Percentiles rank a stretch among this genome's conserved stretches.
phyloP scores from a whole-genome alignment of 768 basidiomycete species.

The Pleurotus giganteus region DNA sequence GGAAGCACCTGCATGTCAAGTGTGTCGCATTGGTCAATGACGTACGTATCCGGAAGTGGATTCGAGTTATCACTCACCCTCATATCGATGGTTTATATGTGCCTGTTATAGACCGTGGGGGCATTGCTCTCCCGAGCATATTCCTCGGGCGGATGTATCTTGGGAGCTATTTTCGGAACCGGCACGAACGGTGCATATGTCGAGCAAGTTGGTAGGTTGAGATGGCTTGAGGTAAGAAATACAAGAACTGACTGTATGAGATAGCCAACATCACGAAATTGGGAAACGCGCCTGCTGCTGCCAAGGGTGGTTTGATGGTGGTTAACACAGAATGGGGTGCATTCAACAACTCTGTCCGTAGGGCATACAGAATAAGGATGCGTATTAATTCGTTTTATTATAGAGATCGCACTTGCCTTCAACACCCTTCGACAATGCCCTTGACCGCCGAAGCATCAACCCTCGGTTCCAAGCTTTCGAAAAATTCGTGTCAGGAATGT shows the following conservation, averaged over 20 bases:
- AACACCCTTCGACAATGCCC: slow-evolving; percentile 86
- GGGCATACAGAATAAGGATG: not conserved
- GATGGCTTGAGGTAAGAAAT: not conserved
- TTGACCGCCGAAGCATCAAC: slow-evolving; percentile 95
- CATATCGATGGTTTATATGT: slow-evolving; percentile 5
- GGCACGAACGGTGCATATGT: slow-evolving; percentile 99
- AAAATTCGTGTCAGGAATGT: slow-evolving; percentile 99
- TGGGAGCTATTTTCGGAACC: slow-evolving; percentile 94
- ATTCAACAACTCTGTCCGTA: slow-evolving; percentile 86
- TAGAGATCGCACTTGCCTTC: slow-evolving; percentile 82
- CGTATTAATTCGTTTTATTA: slow-evolving; percentile 5
- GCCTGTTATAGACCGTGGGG: slow-evolving; percentile 76
- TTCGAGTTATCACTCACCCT: not conserved
- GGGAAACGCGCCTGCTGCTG: slow-evolving; percentile 55
- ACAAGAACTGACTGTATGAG: not conserved
- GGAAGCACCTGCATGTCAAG: slow-evolving; percentile 78
- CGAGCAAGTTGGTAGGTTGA: slow-evolving; percentile 63
- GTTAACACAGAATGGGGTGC: slow-evolving; percentile 99
- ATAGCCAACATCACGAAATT: slow-evolving; percentile 80
- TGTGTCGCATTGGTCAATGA: slow-evolving; percentile 85
- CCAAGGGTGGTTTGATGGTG: slow-evolving; percentile 79
- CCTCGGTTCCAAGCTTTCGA: slow-evolving; percentile 92
- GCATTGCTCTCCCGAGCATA: slow-evolving; percentile 92
- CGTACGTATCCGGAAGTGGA: slow-evolving; percentile 37
- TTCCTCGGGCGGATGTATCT: slow-evolving; percentile 85